These are phyloP conservation scores for Penicillium brevicompactum DNA, from an alignment of 2,329 filamentous ascomycete genomes.

Conservation along the genomic window DNA sequence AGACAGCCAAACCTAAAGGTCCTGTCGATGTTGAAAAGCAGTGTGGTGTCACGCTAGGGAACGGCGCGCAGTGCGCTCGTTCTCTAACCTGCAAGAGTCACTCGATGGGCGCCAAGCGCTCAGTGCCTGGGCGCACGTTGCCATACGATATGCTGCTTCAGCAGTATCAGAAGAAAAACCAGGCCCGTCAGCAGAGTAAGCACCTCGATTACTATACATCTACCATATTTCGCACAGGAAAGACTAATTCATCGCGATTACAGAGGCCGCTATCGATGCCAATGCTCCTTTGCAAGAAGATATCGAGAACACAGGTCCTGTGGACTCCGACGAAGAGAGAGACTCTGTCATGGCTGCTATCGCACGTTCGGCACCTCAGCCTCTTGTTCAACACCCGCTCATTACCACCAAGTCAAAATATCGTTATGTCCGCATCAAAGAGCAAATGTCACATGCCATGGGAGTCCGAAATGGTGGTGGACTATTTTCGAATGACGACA, in stretches of 20 bases:
- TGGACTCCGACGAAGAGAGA: slow-evolving; percentile 95
- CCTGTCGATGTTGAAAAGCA: slow-evolving; percentile 93
- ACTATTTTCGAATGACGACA: slow-evolving; percentile 46
- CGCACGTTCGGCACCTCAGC: slow-evolving; percentile 73
- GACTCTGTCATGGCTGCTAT: slow-evolving; percentile 82
- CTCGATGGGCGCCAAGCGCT: slow-evolving; percentile 90
- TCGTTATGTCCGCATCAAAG: slow-evolving; percentile 64
- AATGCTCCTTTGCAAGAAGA: slow-evolving; percentile 89
- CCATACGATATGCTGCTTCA: slow-evolving; percentile 91
- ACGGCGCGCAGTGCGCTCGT: slow-evolving; percentile 82
- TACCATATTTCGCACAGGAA: slow-evolving; percentile 20
- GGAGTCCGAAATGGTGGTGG: slow-evolving; percentile 51
- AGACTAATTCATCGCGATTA: slow-evolving; percentile 22
- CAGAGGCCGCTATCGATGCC: slow-evolving; percentile 91
- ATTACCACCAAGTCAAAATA: slow-evolving; percentile 58
- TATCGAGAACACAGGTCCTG: slow-evolving; percentile 74
- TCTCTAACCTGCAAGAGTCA: slow-evolving; percentile 94
- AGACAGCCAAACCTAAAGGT: slow-evolving; percentile 81
- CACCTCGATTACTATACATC: slow-evolving; percentile 39
- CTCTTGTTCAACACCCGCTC: slow-evolving; percentile 66
- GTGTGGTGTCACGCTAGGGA: slow-evolving; percentile 83
- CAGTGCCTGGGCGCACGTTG: slow-evolving; percentile 80
- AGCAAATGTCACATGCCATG: slow-evolving; percentile 63
- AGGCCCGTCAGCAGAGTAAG: slow-evolving; percentile 91
- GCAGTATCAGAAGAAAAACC: slow-evolving; percentile 95